Evolutionary conservation across 768 basidiomycete genomes (phyloP).

Genomic region (Termitomyces sp.): DNA sequence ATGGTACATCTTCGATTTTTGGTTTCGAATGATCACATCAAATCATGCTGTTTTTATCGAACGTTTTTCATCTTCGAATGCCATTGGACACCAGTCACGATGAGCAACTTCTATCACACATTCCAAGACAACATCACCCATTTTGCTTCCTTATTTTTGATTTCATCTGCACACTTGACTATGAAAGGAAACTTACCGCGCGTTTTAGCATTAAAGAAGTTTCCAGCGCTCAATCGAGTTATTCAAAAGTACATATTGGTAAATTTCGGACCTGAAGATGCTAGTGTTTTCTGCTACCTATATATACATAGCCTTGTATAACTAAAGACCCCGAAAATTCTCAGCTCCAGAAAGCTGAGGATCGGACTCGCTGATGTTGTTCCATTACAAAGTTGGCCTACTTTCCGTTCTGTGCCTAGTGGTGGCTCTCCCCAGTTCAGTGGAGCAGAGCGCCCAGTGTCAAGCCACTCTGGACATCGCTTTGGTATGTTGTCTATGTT

Average conservation of each 20-base stretch:
- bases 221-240: neutral
- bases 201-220: neutral
- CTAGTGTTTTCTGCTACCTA: neutral
- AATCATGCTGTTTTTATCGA: neutral
- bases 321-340: neutral
- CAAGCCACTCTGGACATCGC: conserved; percentile 15
- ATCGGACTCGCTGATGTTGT: neutral
- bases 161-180: neutral
- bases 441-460: conserved; percentile 16
- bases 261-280: neutral
- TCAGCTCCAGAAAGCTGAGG: neutral
- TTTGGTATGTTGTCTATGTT: conserved; percentile 1
- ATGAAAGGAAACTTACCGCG: neutral
- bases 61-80: neutral
- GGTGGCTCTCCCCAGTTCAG: conserved; percentile 1
- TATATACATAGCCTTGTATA: neutral
- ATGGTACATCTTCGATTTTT: neutral
- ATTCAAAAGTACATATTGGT: neutral
- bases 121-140: neutral
- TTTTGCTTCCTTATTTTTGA: neutral
- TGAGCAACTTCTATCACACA: neutral
- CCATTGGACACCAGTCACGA: neutral
- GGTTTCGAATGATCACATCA: neutral
- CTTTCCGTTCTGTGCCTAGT: neutral
- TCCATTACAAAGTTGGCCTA: neutral